Base-by-base conservation (phyloP, 768 basidiomycete species). In the Russula compacta region DNA sequence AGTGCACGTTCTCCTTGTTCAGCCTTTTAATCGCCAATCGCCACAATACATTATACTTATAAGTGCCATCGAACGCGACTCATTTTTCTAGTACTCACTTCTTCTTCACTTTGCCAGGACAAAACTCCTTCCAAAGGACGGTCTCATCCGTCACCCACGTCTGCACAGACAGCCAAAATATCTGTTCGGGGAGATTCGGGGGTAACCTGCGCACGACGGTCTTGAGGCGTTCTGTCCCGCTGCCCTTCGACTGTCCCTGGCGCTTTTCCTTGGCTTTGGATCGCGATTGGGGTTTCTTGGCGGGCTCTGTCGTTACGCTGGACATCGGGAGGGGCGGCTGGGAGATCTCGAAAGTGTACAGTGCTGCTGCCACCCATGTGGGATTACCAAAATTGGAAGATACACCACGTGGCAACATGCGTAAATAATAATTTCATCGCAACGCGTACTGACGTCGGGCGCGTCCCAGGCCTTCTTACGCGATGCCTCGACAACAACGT, bases 111-210 rank as follows among this genome's bases (percentile, higher is more conserved):
- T 91, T 91, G 10, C 90, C 89, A 1, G 78, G 78, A 67, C 78
- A 79, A 68, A 80, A 92, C 1, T 72, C 66, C 70, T 82, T 89
- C 89, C 87, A 92, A 11, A 73, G 68, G 8, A 80, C 74, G 0
- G 85, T 83, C 39, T 92, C 85, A 17, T 89, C 85, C 1, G 82
- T 78, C 15, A 94, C 87, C 94, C 95, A 98, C 2, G 78, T 70
- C 55, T 84, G 78, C 3, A 94, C 92, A 63, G 89, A 92, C 68
- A 87, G 83, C 95, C 95, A 99, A 74, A 99, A 98, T 56, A 97
- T 74, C 2, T 84, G 84, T 67, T 94, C 93, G 4, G 95, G 95
- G 3, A 99, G 78, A 68, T 94, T 92, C 12, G 95, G 89, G 0
- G 95, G 95, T 5, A 98, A 78, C 42, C 92, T 77, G 46, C 95